phyloP scores from a whole-genome alignment of 2,329 filamentous ascomycete species.

The Botrytis paeoniae region DNA sequence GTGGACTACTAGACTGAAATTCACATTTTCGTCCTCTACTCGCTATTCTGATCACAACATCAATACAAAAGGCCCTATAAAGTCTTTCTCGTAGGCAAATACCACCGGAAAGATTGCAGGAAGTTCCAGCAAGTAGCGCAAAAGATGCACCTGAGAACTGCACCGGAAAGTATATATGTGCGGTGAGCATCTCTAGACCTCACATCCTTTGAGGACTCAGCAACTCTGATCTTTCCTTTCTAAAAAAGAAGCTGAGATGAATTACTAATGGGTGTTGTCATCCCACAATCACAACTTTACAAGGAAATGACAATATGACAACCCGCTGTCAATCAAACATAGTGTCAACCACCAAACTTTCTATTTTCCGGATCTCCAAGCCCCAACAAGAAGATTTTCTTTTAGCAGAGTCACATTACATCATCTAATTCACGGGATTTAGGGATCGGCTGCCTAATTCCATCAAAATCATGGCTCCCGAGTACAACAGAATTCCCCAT shows the following conservation, averaged over 20 bases:
- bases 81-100: not conserved
- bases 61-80: not conserved
- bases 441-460: too few relatives aligned
- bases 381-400: not conserved
- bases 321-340: not conserved
- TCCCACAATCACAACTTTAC: not conserved
- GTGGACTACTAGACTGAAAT: not conserved
- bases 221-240: too few relatives aligned
- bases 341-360: not conserved
- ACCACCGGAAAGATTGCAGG: not conserved
- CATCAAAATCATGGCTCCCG: rapidly evolving
- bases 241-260: too few relatives aligned
- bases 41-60: too few relatives aligned
- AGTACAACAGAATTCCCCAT: too few relatives aligned
- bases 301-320: not conserved
- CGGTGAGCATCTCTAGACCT: not conserved
- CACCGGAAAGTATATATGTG: not conserved
- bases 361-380: not conserved
- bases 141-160: not conserved
- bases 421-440: too few relatives aligned
- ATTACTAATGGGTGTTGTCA: not conserved
- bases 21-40: not conserved
- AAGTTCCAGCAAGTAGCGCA: not conserved
- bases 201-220: too few relatives aligned
- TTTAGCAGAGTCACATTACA: not conserved